Percentiles rank a stretch among this genome's conserved stretches.
These are phyloP conservation scores for Penicillium rolfsii DNA, from an alignment of 2,329 filamentous ascomycete genomes.

Conservation along the genomic window DNA sequence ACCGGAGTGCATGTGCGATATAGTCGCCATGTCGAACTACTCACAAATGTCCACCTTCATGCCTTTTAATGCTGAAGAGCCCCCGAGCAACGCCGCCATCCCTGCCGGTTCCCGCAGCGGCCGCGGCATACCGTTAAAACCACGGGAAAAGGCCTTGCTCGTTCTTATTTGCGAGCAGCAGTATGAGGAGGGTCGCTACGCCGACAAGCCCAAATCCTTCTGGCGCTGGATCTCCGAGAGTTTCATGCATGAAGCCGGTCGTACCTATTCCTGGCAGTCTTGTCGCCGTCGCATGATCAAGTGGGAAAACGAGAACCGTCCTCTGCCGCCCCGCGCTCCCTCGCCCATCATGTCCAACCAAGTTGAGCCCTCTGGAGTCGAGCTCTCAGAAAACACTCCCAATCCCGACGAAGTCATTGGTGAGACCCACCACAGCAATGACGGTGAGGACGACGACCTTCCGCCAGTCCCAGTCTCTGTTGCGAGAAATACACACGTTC, in stretches of 20 bases:
- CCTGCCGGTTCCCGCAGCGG: neutral
- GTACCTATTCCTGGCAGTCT: constrained; percentile 36
- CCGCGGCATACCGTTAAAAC: constrained; percentile 8
- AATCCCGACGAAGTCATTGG: neutral
- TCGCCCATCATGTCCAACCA: too few species aligned
- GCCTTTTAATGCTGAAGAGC: neutral
- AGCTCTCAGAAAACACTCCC: neutral
- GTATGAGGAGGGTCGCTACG: neutral
- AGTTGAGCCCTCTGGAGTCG: neutral
- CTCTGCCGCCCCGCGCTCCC: neutral
- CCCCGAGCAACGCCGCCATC: neutral
- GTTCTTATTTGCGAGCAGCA: neutral
- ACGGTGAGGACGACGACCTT: constrained; percentile 1
- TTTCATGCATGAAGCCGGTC: constrained; percentile 22
- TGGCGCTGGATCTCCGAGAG: constrained; percentile 27
- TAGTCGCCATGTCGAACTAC: neutral
- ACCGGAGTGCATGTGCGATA: neutral
- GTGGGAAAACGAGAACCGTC: neutral
- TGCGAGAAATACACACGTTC: neutral
- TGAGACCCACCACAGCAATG: neutral
- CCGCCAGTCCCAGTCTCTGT: neutral
- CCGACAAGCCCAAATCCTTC: constrained; percentile 23
- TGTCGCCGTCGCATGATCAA: constrained; percentile 31
- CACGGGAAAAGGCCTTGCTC: neutral
- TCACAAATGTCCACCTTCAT: neutral